Evolutionary conservation across 2,329 filamentous ascomycete species (phyloP).

Genomic region (Cercospora brassicicola): DNA sequence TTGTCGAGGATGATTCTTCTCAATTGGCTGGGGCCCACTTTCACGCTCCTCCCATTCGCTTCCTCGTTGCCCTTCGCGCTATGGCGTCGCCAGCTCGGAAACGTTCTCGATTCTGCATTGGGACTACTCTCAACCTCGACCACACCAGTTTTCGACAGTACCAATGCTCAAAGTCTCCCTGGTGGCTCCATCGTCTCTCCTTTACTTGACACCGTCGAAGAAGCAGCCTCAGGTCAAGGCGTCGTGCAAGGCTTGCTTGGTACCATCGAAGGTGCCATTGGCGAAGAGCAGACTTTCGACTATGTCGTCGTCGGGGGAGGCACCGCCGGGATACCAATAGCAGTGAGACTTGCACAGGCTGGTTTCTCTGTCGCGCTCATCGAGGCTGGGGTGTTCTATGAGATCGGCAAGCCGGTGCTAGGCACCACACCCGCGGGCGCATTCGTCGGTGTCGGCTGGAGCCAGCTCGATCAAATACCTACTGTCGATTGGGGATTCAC

Average conservation of each 20-base stretch:
- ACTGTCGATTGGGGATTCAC: background rate
- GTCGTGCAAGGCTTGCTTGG: background rate
- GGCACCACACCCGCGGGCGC: background rate
- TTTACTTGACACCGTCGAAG: background rate
- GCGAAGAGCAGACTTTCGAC: background rate
- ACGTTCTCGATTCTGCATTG: background rate
- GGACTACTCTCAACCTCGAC: background rate
- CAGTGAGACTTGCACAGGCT: background rate
- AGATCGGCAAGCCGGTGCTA: background rate
- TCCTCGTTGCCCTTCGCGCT: background rate
- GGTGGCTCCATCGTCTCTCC: background rate
- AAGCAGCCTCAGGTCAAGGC: background rate
- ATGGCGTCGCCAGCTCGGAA: background rate
- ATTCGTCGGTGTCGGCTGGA: background rate
- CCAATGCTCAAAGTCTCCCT: background rate
- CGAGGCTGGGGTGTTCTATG: background rate
- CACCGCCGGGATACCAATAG: background rate
- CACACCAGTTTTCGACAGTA: background rate
- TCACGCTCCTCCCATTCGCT: background rate
- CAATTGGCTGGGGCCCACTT: background rate
- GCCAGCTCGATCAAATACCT: background rate
- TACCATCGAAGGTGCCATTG: background rate
- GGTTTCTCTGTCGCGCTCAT: background rate
- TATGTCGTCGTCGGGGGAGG: background rate
- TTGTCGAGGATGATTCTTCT: background rate